Conservation (phyloP, 2,329 filamentous ascomycete genomes). For the Trichoderma sp. region DNA sequence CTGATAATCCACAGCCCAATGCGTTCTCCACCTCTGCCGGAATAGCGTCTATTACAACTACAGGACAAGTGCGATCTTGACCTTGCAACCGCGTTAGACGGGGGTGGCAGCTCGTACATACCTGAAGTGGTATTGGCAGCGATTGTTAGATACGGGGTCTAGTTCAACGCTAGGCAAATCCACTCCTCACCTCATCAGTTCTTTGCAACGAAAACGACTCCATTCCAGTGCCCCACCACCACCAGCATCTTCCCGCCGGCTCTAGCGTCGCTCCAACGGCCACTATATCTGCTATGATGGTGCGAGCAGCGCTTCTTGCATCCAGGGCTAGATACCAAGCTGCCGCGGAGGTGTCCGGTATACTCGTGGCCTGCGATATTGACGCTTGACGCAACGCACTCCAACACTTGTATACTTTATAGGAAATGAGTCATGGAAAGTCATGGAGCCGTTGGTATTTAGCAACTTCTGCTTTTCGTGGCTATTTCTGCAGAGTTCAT, state of each 20-base stretch:
- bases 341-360: neutral
- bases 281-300: neutral
- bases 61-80: neutral
- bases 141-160: neutral
- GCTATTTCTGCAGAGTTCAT: neutral
- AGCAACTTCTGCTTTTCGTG: neutral
- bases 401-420: neutral
- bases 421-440: neutral
- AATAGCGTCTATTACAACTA: neutral
- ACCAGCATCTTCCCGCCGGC: conserved; percentile 9
- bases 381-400: neutral
- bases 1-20: conserved; percentile 8
- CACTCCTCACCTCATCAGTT: neutral
- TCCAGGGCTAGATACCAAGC: neutral
- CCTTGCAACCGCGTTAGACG: neutral
- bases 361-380: neutral
- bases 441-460: neutral
- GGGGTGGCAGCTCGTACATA: neutral
- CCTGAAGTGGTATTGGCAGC: neutral
- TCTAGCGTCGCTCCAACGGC: conserved; percentile 8
- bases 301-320: neutral
- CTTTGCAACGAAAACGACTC: neutral
- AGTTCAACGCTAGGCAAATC: neutral
- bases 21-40: conserved; percentile 5
- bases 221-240: conserved; percentile 12